These are phyloP conservation scores for Ambrosiella xylebori DNA, from an alignment of 2,329 filamentous ascomycete species.

Conservation along the genomic window DNA sequence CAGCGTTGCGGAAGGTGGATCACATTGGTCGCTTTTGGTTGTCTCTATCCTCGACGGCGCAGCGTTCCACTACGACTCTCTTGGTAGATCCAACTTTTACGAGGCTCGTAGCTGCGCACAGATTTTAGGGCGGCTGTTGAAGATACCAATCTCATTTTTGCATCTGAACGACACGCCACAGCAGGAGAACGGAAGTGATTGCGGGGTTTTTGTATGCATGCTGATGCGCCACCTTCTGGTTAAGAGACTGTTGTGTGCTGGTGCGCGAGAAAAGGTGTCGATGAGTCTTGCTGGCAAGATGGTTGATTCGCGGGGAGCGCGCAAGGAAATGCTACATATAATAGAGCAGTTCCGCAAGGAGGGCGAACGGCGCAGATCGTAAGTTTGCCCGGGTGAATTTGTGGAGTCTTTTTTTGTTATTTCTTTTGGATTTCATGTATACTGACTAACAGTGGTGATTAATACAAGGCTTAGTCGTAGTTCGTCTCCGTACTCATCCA, in stretches of 20 bases:
- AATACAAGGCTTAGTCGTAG: constrained; percentile 12
- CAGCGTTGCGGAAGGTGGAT: constrained; percentile 66
- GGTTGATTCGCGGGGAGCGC: constrained; percentile 60
- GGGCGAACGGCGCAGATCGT: constrained; percentile 69
- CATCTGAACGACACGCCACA: constrained; percentile 73
- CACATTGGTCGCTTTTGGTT: constrained; percentile 86
- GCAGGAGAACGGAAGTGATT: constrained; percentile 85
- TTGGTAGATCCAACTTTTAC: constrained; percentile 55
- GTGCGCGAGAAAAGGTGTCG: constrained; percentile 69
- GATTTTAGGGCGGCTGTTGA: constrained; percentile 53
- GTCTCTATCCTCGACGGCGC: constrained; percentile 78
- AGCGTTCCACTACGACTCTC: constrained; percentile 91
- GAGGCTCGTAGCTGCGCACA: constrained; percentile 54
- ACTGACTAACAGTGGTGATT: not conserved
- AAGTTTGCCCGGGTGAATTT: constrained; percentile 24
- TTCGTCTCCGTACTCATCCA: constrained; percentile 16
- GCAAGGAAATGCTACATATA: constrained; percentile 82
- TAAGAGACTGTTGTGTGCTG: constrained; percentile 62
- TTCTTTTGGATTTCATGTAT: not conserved
- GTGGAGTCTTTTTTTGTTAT: not conserved
- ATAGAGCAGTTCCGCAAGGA: constrained; percentile 79
- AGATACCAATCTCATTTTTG: constrained; percentile 53
- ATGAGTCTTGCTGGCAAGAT: constrained; percentile 84
- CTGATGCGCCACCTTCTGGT: constrained; percentile 88
- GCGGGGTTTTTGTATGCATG: constrained; percentile 89